Base-by-base conservation (phyloP, 768 basidiomycete genomes). In the Hygrophorus pudorinus region DNA sequence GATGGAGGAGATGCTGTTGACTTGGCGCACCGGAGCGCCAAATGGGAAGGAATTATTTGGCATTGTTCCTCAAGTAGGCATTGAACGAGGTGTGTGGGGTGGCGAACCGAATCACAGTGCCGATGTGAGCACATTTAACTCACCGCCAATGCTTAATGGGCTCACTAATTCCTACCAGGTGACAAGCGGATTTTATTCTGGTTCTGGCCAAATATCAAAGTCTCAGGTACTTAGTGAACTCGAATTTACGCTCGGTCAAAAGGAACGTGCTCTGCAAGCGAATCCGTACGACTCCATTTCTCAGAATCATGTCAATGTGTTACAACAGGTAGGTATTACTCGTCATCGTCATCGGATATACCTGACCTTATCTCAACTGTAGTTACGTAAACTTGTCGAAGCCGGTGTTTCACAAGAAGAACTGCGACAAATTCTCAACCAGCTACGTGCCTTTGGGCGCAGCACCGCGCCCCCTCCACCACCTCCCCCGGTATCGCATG, bases 1-100 rank as follows among this genome's bases (percentile, higher is more conserved):
- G 64, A 93, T 99, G 88, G 90, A 94, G 59, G 96, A 99, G 63
- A 91, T 99, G 81, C 76, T 98, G 11, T 64, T 87, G 21, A 94
- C 96, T 5, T 99, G 96, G 96, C 75, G 92, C 32, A 84, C 79
- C 17, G 91, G 89, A 12, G 81, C 85, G 11, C 84, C 87, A 2
- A 73, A 71, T 28, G 78, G 86, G 29, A 77, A 77, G 42, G 87
- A 93, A 57, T 70, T 99, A 1, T 99, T 98, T 58, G 86, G 91
- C 34, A 64, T 76, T 21, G 75, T 76, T 2, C 75, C 86, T 14
- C 92, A 97, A 59, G 65, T 78, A 34, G 76, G 80, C 12, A 85
- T 98, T 49, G 96, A 98, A 61, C 73, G 79, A 14, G 81, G 82
- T 29, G 76, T 90, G 27, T 90, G 87, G 84, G 81, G 79, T 21